Conservation (phyloP, 1,284 basidiomycete species). For the Moniliella sp. region DNA sequence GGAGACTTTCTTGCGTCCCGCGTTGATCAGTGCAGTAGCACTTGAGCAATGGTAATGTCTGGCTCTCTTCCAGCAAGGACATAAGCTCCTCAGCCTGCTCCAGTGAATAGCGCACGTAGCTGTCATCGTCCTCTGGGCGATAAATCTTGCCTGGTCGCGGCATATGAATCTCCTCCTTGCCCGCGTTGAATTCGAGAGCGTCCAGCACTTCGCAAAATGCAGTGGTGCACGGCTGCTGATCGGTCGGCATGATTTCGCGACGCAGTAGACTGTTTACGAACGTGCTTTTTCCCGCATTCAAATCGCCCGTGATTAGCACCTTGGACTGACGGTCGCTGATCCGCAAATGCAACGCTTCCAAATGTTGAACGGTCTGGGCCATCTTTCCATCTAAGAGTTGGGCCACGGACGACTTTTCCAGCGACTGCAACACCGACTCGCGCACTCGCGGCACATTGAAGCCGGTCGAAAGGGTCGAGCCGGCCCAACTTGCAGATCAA, state of each 20-base stretch:
- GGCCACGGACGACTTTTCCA: conserved; percentile 78
- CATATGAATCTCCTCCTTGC: conserved; percentile 57
- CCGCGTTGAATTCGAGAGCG: conserved; percentile 54
- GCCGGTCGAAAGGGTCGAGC: too few species aligned
- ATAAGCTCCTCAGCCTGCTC: conserved; percentile 41
- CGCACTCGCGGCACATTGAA: too few species aligned
- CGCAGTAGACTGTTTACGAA: conserved; percentile 82
- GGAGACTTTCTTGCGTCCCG: conserved; percentile 15
- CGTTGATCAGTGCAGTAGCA: conserved; percentile 29
- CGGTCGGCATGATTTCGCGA: conserved; percentile 65
- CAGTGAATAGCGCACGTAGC: conserved; percentile 51
- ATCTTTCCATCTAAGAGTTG: conserved; percentile 74
- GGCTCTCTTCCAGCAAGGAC: conserved; percentile 44
- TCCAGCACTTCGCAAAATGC: conserved; percentile 94
- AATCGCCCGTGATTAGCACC: conserved; percentile 88
- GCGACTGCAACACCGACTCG: conserved; percentile 63
- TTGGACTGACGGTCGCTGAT: conserved; percentile 81
- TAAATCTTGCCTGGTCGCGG: conserved; percentile 45
- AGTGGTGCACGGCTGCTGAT: conserved; percentile 93
- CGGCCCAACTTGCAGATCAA: too few species aligned
- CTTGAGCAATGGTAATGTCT: conserved; percentile 34
- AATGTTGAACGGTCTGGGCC: conserved; percentile 52
- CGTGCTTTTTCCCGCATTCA: conserved; percentile 95
- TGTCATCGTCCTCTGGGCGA: conserved; percentile 49
- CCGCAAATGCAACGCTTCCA: conserved; percentile 62